These are phyloP conservation scores for Crithidia fasciculata DNA, from an alignment of 208 protist genomes.

Conservation along the genomic window DNA sequence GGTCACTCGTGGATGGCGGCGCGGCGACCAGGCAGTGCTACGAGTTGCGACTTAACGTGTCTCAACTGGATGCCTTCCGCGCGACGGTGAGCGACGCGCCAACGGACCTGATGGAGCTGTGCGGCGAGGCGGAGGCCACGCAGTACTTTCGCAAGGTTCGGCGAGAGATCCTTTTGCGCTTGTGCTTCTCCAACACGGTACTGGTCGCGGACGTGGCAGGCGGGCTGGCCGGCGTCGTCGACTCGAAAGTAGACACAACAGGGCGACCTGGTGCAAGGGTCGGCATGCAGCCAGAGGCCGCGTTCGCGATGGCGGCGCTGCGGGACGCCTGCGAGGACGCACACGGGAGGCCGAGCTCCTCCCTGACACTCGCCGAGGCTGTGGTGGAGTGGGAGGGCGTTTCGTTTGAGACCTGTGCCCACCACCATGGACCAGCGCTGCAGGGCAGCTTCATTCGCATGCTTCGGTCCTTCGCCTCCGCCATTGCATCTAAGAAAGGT, in stretches of 20 bases:
- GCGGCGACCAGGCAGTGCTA: constrained; percentile 5
- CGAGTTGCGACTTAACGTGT: constrained; percentile 32
- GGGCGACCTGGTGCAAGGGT: neutral
- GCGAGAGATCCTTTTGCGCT: neutral
- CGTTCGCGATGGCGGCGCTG: neutral
- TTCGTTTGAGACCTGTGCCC: constrained; percentile 3
- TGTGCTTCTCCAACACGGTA: constrained; percentile 13
- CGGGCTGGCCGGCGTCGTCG: neutral
- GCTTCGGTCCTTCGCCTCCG: constrained; percentile 13
- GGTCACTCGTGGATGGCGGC: neutral
- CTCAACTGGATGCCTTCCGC: constrained; percentile 21
- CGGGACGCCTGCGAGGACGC: neutral
- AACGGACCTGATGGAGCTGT: constrained; percentile 45
- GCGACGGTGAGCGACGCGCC: constrained; percentile 21
- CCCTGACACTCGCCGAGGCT: neutral
- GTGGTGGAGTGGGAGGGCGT: constrained; percentile 18
- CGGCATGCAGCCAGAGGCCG: neutral
- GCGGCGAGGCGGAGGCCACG: constrained; percentile 30
- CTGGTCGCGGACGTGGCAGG: neutral
- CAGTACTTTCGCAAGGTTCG: constrained; percentile 5
- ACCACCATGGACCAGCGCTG: constrained; percentile 5
- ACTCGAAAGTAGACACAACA: neutral
- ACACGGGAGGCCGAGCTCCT: neutral
- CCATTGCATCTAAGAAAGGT: constrained; percentile 6
- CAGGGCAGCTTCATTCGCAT: constrained; percentile 12